Evolutionary conservation across 1,284 basidiomycete species (phyloP).

Genomic region (Boletellus dicymbophilus): DNA sequence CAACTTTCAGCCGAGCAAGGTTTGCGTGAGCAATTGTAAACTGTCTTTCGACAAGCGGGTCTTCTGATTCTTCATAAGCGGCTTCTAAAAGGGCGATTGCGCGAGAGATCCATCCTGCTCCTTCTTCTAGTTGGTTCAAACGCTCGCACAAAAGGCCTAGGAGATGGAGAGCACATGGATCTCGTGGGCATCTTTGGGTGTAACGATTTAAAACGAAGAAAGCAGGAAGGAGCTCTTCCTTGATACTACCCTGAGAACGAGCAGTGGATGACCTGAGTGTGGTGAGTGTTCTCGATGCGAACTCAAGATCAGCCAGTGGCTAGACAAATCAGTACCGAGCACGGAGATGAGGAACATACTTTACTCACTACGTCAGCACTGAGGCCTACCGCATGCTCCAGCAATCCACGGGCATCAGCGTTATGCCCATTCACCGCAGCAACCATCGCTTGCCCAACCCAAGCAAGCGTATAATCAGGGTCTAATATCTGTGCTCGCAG

Average conservation of each 20-base stretch:
- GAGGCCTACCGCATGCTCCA: slow-evolving; percentile 83
- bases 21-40: slow-evolving; percentile 87
- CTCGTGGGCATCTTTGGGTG: slow-evolving; percentile 65
- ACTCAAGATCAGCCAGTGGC: slow-evolving; percentile 87
- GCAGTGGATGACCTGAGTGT: slow-evolving; percentile 35
- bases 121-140: slow-evolving; percentile 71
- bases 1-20: slow-evolving; percentile 76
- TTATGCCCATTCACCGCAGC: slow-evolving; percentile 69
- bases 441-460: slow-evolving; percentile 92
- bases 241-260: slow-evolving; percentile 29
- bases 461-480: slow-evolving; percentile 89
- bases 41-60: slow-evolving; percentile 70
- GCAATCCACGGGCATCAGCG: slow-evolving; percentile 67
- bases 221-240: slow-evolving; percentile 62
- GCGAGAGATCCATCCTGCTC: slow-evolving; percentile 57
- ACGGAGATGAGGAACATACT: slow-evolving; percentile 1
- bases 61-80: slow-evolving; percentile 88
- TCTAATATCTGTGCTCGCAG: slow-evolving; percentile 89
- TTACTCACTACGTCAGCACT: slow-evolving; percentile 66
- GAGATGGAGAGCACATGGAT: slow-evolving; percentile 82
- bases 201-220: slow-evolving; percentile 86
- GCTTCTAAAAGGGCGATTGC: slow-evolving; percentile 80
- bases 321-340: slow-evolving; percentile 32
- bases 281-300: slow-evolving; percentile 67
- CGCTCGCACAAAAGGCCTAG: slow-evolving; percentile 87